Evolutionary conservation across 176 grass and related monocot species (phyloP), one percentile per base, ranked within the genome.

Genomic region (Calamus simplicifolius): DNA sequence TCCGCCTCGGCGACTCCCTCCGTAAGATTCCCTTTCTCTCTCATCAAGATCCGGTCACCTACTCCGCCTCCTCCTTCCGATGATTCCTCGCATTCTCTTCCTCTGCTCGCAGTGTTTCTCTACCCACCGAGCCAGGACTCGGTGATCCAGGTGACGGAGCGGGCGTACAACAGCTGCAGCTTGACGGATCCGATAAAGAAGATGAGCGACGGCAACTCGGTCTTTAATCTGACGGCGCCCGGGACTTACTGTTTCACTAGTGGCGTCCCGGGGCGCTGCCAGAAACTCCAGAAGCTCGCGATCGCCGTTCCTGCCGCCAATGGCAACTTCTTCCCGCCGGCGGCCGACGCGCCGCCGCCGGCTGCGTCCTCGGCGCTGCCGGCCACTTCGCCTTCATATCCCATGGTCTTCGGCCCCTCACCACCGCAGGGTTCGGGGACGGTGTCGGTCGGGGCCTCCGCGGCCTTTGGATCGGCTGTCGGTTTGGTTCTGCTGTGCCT

Each of bases 151-250:
- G 69, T 96, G 5, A 61, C 86, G 25, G 71, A 81, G 63, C 50
- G 50, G 57, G 91, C 77, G 49, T 90, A 81, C 77, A 85, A 71
- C 29, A 43, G 71, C 61, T 96, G 86, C 64, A 68, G 72, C 31
- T 49, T 79, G 2, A 49, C 74, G 15, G 79, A 71, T 35, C 83
- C 86, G 12, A 5, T 87, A 5, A 57, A 80, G 31, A 75, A 51
- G 21, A 72, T 96, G 16, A 74, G 59, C 52, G 86, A 96, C 58
- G 91, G 86, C 28, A 96, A 96, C 80, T 90, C 86, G 57, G 3
- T 81, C 43, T 96, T 90, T 75, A 96, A 96, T 66, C 77, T 96
- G 58, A 90, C 80, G 43, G 2, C 58, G n/a, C 75, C 91, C 0
- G 91, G 86, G 0, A 68, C 75, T 6, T 51, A 62, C 59, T 96